A percentile compares a stretch with the other conserved stretches of the same genome.
Conservation (phyloP, 768 basidiomycete species). For the Phylloporus sp. region DNA sequence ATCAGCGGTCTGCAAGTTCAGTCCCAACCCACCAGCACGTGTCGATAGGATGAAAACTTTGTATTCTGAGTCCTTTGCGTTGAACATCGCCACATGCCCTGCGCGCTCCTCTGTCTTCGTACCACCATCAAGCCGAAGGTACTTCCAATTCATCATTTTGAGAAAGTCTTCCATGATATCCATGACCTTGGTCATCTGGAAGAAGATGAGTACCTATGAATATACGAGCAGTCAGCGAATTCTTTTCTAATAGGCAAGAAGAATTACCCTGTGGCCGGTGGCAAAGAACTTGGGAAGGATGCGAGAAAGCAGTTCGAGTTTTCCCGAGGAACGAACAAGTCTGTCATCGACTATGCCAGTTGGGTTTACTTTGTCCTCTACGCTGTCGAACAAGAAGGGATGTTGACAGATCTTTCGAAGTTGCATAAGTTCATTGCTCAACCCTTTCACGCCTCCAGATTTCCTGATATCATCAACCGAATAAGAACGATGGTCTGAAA, state of each 20-base stretch:
- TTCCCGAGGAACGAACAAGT: constrained; percentile 83
- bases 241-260: neutral
- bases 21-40: constrained; percentile 86
- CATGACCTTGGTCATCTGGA: constrained; percentile 99
- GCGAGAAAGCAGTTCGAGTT: constrained; percentile 87
- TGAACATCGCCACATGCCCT: constrained; percentile 80
- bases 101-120: constrained; percentile 96
- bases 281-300: constrained; percentile 93
- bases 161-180: constrained; percentile 97
- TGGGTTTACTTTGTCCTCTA: constrained; percentile 92
- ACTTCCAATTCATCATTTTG: constrained; percentile 80
- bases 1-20: constrained; percentile 95
- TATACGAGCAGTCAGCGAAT: constrained; percentile 4
- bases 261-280: constrained; percentile 79
- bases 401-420: constrained; percentile 98
- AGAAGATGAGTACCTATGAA: constrained; percentile 90
- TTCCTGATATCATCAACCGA: constrained; percentile 40
- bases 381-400: constrained; percentile 92
- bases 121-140: constrained; percentile 91
- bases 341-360: constrained; percentile 78
- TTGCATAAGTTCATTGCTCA: constrained; percentile 96
- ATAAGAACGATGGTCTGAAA: constrained; percentile 4
- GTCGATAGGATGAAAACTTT: constrained; percentile 93
- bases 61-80: constrained; percentile 83
- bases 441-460: constrained; percentile 76